Evolutionary conservation across 2,329 filamentous ascomycete species (phyloP).

Genomic region (Penicillium capsulatum): DNA sequence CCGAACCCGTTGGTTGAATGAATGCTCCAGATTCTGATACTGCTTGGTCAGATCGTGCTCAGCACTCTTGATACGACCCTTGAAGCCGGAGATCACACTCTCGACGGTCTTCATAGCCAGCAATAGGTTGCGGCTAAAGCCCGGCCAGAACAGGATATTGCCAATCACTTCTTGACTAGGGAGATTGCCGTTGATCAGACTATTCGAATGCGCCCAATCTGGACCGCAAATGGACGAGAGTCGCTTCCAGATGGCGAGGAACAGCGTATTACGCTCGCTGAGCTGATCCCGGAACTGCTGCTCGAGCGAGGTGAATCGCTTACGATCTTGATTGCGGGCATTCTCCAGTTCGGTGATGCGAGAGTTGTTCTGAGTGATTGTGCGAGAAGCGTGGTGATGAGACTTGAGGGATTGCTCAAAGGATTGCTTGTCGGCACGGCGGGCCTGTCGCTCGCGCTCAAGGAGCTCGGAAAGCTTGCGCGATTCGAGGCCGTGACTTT

Average conservation of each 20-base stretch:
- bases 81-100: slow-evolving; percentile 70
- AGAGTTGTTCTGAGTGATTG: slow-evolving; percentile 77
- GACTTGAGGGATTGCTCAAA: slow-evolving; percentile 86
- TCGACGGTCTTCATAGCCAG: slow-evolving; percentile 85
- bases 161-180: slow-evolving; percentile 81
- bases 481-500: slow-evolving; percentile 81
- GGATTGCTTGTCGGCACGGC: slow-evolving; percentile 79
- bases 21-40: slow-evolving; percentile 79
- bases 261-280: slow-evolving; percentile 79
- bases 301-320: slow-evolving; percentile 71
- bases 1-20: slow-evolving; percentile 73
- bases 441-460: slow-evolving; percentile 81
- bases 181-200: slow-evolving; percentile 80
- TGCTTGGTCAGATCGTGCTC: slow-evolving; percentile 88
- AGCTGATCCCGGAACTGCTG: slow-evolving; percentile 80
- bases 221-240: slow-evolving; percentile 79
- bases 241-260: slow-evolving; percentile 85
- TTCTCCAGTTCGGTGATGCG: slow-evolving; percentile 82
- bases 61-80: slow-evolving; percentile 73
- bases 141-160: slow-evolving; percentile 69
- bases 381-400: slow-evolving; percentile 80
- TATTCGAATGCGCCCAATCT: slow-evolving; percentile 88
- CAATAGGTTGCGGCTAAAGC: slow-evolving; percentile 85
- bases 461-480: slow-evolving; percentile 80
- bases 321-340: slow-evolving; percentile 71